phyloP scores from a whole-genome alignment of 441 rosid species.

The Populus hybrid region DNA sequence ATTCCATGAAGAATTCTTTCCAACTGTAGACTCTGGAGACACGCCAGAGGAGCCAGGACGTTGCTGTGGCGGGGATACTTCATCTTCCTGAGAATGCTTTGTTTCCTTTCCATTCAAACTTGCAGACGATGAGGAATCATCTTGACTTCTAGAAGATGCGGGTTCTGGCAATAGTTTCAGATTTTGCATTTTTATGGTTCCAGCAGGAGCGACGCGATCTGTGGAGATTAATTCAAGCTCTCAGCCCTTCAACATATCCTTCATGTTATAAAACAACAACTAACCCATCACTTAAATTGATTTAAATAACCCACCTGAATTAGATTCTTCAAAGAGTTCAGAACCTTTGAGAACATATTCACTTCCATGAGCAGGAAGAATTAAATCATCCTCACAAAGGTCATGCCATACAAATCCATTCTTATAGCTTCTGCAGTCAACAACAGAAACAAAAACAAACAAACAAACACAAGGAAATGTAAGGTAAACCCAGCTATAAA shows the following conservation, averaged over 20 bases:
- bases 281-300: neutral
- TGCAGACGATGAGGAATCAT: conserved; percentile 80
- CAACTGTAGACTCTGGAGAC: conserved; percentile 65
- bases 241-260: conserved; percentile 14
- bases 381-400: conserved; percentile 61
- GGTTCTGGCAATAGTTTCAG: conserved; percentile 77
- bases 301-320: conserved; percentile 40
- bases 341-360: conserved; percentile 95
- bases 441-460: neutral
- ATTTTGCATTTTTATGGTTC: conserved; percentile 33
- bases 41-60: conserved; percentile 52
- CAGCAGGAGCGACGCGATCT: conserved; percentile 39
- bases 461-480: neutral
- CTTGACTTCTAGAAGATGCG: conserved; percentile 70
- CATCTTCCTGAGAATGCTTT: conserved; percentile 80
- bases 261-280: conserved; percentile 16
- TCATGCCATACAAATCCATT: conserved; percentile 97
- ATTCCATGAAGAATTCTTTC: conserved; percentile 62
- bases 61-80: conserved; percentile 60
- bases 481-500: neutral
- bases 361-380: conserved; percentile 75
- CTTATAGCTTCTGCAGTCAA: conserved; percentile 73
- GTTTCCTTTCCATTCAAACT: conserved; percentile 71
- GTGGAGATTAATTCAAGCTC: conserved; percentile 42
- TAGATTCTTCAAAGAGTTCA: conserved; percentile 70